phyloP scores from a whole-genome alignment of 2,329 filamentous ascomycete species.

The Lecanicillium sp. region DNA sequence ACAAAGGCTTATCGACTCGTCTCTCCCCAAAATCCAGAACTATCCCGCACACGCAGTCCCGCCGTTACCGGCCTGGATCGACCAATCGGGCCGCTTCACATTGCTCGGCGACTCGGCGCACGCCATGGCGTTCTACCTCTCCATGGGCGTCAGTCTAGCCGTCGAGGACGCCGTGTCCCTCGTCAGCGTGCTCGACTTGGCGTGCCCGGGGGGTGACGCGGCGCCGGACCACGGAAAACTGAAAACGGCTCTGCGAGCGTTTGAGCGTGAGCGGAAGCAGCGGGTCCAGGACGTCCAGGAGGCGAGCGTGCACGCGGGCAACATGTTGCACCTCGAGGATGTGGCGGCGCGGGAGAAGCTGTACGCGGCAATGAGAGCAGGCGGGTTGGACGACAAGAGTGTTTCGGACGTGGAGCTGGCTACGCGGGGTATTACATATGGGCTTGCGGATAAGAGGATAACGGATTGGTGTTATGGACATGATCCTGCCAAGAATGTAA shows the following conservation, averaged over 20 bases:
- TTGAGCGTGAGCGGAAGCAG: constrained; percentile 13
- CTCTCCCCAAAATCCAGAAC: constrained; percentile 16
- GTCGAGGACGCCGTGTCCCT: constrained; percentile 19
- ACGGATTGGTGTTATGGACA: constrained; percentile 10
- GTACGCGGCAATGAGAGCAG: constrained; percentile 13
- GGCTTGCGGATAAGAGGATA: constrained; percentile 5
- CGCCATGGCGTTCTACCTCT: constrained; percentile 19
- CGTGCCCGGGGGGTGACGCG: constrained; percentile 1
- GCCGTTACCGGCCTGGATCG: constrained; percentile 14
- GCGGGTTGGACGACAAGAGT: background rate
- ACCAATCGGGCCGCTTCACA: constrained; percentile 15
- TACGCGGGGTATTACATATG: constrained; percentile 3
- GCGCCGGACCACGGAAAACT: background rate
- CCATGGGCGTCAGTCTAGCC: constrained; percentile 19
- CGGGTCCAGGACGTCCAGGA: constrained; percentile 15
- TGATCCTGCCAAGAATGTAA: background rate
- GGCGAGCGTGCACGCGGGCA: constrained; percentile 16
- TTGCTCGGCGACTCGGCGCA: constrained; percentile 18
- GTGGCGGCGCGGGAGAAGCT: constrained; percentile 5
- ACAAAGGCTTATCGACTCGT: constrained; percentile 10
- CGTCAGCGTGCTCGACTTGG: constrained; percentile 12
- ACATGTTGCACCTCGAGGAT: constrained; percentile 13
- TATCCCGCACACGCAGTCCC: constrained; percentile 17
- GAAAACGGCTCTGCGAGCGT: constrained; percentile 9
- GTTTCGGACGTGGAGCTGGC: background rate